Base-by-base conservation (phyloP, 2,329 filamentous ascomycete genomes). In the Metarhizium humberi region DNA sequence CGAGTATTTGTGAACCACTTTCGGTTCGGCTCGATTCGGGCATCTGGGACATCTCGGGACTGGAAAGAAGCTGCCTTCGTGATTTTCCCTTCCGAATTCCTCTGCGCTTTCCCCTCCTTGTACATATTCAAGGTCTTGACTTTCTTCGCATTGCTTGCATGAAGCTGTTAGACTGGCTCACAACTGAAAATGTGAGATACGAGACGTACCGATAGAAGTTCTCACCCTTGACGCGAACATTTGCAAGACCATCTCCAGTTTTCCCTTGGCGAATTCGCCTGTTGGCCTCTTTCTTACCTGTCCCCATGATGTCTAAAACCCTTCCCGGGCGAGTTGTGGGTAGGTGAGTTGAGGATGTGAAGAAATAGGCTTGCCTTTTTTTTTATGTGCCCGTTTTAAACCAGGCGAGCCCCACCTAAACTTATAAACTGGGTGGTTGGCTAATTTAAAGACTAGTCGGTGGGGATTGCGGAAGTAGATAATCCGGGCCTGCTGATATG, bases 1-100 rank as follows among this genome's bases (percentile, higher is more conserved):
- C 94, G 79, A 38, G 92, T 96, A 72, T 96, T 96, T 65, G 87
- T 90, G 75, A 99, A 99, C 94, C 94, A 99, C 75, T 95, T 95
- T 66, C 94, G 82, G 74, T 97, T 95, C 51, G 94, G 94, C 76
- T 97, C 92, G 67, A 97, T 88, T 61, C 92, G 83, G 62, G 92
- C 94, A 57, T 80, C 83, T 50, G 92, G 92, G 25, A 86, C 74
- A 40, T 96, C 91, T 66, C 84, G 80, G 57, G 87, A 91, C 75
- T 97, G 92, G 73, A 84, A 96, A 16, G 83, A 80, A 51, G 91
- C 91, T 60, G 90, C 85, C 73, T 94, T 86, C 55, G 86, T 88
- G 68, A 99, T 87, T 64, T 92, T 85, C 66, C 94, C 94, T 13
- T 81, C 75, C 51, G 88, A 85, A 68, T 97, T 95, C 61, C 90